These are phyloP conservation scores for Pseudogymnoascus sp. DNA, from an alignment of 2,329 filamentous ascomycete genomes.

Conservation along the genomic window DNA sequence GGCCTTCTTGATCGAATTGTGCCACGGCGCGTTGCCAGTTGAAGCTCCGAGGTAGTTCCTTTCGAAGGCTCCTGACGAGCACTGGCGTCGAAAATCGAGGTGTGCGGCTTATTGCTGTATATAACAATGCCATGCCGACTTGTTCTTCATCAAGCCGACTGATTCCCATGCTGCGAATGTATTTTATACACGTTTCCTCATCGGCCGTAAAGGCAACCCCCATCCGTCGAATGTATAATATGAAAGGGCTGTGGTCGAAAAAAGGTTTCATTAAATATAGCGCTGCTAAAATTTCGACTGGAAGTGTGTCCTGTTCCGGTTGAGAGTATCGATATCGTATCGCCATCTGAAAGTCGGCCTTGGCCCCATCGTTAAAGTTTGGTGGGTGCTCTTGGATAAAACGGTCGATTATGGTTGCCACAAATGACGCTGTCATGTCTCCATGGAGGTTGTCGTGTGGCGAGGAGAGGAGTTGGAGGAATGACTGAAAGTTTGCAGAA, in stretches of 20 bases:
- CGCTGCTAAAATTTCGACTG: conserved; percentile 60
- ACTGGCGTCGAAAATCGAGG: conserved; percentile 43
- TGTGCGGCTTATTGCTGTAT: conserved; percentile 49
- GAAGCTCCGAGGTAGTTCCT: conserved; percentile 56
- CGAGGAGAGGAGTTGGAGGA: conserved; percentile 66
- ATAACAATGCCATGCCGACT: conserved; percentile 69
- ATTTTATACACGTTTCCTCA: conserved; percentile 53
- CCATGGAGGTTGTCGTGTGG: conserved; percentile 54
- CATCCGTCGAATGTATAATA: conserved; percentile 61
- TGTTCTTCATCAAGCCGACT: conserved; percentile 70
- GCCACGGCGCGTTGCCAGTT: conserved; percentile 63
- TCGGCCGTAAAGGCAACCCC: conserved; percentile 69
- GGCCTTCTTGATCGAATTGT: conserved; percentile 69
- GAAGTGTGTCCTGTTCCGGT: conserved; percentile 57
- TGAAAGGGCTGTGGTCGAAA: conserved; percentile 49
- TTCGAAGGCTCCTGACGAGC: conserved; percentile 53
- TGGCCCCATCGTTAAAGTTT: conserved; percentile 69
- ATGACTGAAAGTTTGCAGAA: conserved; percentile 66
- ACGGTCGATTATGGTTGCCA: conserved; percentile 74
- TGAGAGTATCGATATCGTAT: conserved; percentile 61
- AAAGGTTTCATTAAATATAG: conserved; percentile 61
- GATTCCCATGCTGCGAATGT: conserved; percentile 44
- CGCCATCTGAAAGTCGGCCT: conserved; percentile 55
- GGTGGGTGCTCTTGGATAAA: conserved; percentile 80
- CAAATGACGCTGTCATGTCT: conserved; percentile 58